Evolutionary conservation across 2,329 filamentous ascomycete genomes (phyloP).

Genomic region (Orbilia quercus): DNA sequence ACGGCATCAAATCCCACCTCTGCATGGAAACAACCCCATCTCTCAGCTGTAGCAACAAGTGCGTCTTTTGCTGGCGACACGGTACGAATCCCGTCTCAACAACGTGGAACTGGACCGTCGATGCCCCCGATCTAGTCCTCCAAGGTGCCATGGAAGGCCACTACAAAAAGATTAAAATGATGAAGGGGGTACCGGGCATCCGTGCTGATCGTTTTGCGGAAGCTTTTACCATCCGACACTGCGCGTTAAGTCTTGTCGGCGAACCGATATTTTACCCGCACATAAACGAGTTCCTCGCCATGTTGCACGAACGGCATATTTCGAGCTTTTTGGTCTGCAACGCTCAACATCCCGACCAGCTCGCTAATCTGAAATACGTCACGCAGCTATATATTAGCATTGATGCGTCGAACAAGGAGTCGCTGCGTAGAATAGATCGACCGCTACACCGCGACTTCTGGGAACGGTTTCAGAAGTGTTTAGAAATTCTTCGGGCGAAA

Average conservation of each 20-base stretch:
- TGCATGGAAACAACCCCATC: constrained; percentile 99
- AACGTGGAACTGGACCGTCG: constrained; percentile 95
- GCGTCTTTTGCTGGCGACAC: constrained; percentile 98
- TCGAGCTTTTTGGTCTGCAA: constrained; percentile 97
- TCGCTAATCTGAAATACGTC: constrained; percentile 82
- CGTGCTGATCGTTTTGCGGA: constrained; percentile 91
- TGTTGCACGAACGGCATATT: constrained; percentile 87
- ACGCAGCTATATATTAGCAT: constrained; percentile 98
- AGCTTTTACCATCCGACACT: constrained; percentile 92
- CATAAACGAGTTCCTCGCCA: constrained; percentile 87
- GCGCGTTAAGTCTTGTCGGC: constrained; percentile 88
- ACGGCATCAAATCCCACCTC: constrained; percentile 93
- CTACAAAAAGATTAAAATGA: constrained; percentile 97
- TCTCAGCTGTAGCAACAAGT: constrained; percentile 96
- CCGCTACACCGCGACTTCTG: constrained; percentile 96
- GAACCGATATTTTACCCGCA: constrained; percentile 99
- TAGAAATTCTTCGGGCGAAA: constrained; percentile 87
- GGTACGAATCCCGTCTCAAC: constrained; percentile 97
- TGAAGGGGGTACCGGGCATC: constrained; percentile 92
- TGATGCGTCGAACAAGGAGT: constrained; percentile 90
- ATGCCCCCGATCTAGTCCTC: constrained; percentile 89
- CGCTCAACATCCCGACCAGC: constrained; percentile 92
- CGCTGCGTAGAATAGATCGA: constrained; percentile 85
- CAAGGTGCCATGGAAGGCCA: constrained; percentile 88
- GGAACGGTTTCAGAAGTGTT: constrained; percentile 91